Evolutionary conservation across 805 yeast genomes (phyloP).

Genomic region (Sungouiella thailandica): DNA sequence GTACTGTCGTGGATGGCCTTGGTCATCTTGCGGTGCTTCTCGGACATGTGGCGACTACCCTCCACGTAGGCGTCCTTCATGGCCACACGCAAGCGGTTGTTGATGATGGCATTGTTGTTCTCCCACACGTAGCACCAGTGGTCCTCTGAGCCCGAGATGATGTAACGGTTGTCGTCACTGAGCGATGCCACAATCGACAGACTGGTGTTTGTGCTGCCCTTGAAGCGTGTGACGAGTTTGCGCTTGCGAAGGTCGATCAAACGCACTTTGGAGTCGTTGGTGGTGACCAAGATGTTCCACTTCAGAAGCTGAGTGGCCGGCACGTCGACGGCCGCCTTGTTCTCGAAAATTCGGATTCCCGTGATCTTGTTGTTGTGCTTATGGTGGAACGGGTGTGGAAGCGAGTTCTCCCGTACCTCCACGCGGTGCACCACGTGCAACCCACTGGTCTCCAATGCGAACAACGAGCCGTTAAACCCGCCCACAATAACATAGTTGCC

Average conservation of each 20-base stretch:
- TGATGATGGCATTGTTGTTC: conserved; percentile 37
- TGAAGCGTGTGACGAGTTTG: conserved; percentile 59
- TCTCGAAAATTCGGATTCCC: conserved; percentile 55
- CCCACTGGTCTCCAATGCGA: conserved; percentile 59
- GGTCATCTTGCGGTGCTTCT: conserved; percentile 25
- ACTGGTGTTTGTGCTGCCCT: conserved; percentile 66
- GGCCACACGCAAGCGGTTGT: conserved; percentile 31
- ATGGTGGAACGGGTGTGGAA: conserved; percentile 19
- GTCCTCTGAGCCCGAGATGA: conserved; percentile 83
- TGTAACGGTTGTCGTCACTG: conserved; percentile 51
- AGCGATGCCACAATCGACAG: conserved; percentile 67
- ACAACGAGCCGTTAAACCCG: conserved; percentile 69
- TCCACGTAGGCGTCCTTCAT: conserved; percentile 32
- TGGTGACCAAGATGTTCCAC: conserved; percentile 51
- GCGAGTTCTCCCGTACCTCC: conserved; percentile 26
- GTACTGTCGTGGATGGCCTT: conserved; percentile 25
- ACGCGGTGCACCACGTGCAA: conserved; percentile 37
- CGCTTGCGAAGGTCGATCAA: conserved; percentile 52
- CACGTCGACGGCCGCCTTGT: conserved; percentile 9
- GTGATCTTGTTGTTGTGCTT: conserved; percentile 54
- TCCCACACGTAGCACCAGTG: conserved; percentile 85
- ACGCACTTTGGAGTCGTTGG: conserved; percentile 79
- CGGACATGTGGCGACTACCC: conserved; percentile 29
- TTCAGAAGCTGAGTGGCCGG: conserved; percentile 5
- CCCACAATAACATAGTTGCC: conserved; percentile 64